phyloP scores from a whole-genome alignment of 768 basidiomycete genomes.

The Kwoniella sp. region DNA sequence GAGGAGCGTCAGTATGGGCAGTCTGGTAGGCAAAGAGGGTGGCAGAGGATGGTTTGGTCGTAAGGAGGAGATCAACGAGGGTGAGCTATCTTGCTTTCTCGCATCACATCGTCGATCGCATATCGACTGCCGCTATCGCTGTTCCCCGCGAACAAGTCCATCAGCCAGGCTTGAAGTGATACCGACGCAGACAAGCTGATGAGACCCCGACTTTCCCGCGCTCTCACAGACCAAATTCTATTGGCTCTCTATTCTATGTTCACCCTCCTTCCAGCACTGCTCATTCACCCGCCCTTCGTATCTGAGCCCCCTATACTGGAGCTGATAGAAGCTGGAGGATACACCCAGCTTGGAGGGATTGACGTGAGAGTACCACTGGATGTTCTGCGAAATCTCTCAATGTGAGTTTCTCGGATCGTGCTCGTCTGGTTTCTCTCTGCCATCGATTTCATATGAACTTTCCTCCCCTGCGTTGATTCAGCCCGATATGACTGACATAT shows the following conservation, averaged over 20 bases:
- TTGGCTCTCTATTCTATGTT: constrained; percentile 51
- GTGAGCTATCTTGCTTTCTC: constrained; percentile 26
- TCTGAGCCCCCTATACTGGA: constrained; percentile 52
- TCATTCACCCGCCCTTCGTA: constrained; percentile 49
- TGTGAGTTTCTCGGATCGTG: constrained; percentile 32
- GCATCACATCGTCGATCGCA: too few relatives aligned
- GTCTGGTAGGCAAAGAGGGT: constrained; percentile 16
- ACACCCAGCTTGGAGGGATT: constrained; percentile 52
- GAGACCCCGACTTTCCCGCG: too few relatives aligned
- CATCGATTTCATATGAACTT: neutral
- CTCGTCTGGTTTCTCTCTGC: neutral
- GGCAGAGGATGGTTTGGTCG: constrained; percentile 45
- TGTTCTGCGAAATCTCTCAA: constrained; percentile 48
- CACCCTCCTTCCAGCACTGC: constrained; percentile 51
- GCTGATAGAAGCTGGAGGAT: constrained; percentile 50
- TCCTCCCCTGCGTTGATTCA: neutral
- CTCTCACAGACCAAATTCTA: constrained; percentile 40
- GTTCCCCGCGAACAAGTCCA: too few relatives aligned
- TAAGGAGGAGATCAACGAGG: constrained; percentile 50
- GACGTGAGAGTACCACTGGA: constrained; percentile 53
- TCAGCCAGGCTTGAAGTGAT: too few relatives aligned
- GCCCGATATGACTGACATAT: neutral
- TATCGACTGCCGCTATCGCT: too few relatives aligned
- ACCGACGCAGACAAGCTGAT: too few relatives aligned
- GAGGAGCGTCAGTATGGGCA: constrained; percentile 50